These are phyloP conservation scores for Rhodotorula mucilaginosa DNA, from an alignment of 1,284 basidiomycete species.

Conservation along the genomic window DNA sequence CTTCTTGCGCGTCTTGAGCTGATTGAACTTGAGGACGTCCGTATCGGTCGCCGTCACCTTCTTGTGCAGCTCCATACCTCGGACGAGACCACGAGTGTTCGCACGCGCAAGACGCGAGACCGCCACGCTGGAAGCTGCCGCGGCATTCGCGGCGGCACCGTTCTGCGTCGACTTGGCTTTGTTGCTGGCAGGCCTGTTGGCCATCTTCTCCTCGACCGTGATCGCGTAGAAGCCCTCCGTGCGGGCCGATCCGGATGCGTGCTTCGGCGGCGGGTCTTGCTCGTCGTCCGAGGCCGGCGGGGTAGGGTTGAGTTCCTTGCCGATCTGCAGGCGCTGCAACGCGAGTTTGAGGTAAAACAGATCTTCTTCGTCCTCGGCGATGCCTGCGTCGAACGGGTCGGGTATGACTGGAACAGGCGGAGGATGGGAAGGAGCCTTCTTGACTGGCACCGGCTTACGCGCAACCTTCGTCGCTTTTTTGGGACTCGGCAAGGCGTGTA, in stretches of 20 bases:
- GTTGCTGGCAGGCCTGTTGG: conserved; percentile 67
- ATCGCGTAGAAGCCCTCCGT: conserved; percentile 96
- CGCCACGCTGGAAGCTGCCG: conserved; percentile 39
- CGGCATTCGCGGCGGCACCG: conserved; percentile 44
- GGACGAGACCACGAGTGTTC: conserved; percentile 85
- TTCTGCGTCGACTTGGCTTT: conserved; percentile 51
- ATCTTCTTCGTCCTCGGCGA: conserved; percentile 89
- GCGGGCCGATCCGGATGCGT: conserved; percentile 76
- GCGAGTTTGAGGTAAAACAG: conserved; percentile 77
- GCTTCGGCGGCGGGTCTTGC: conserved; percentile 51
- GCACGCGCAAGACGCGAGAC: conserved; percentile 80
- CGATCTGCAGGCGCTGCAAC: conserved; percentile 50
- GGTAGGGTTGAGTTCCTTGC: conserved; percentile 41
- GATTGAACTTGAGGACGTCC: conserved; percentile 88
- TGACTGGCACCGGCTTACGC: conserved; percentile 2
- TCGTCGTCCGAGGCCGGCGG: conserved; percentile 36
- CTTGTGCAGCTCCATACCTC: conserved; percentile 94
- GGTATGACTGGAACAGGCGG: conserved; percentile 48
- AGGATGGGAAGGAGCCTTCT: conserved; percentile 15
- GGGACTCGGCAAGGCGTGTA: not conserved
- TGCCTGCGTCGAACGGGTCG: conserved; percentile 58
- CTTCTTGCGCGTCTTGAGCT: conserved; percentile 96
- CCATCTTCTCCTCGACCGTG: conserved; percentile 83
- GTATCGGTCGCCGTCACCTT: conserved; percentile 55
- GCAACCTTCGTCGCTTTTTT: not conserved